These are phyloP conservation scores for Ascochyta fabae DNA, from an alignment of 2,329 filamentous ascomycete species.

Conservation along the genomic window DNA sequence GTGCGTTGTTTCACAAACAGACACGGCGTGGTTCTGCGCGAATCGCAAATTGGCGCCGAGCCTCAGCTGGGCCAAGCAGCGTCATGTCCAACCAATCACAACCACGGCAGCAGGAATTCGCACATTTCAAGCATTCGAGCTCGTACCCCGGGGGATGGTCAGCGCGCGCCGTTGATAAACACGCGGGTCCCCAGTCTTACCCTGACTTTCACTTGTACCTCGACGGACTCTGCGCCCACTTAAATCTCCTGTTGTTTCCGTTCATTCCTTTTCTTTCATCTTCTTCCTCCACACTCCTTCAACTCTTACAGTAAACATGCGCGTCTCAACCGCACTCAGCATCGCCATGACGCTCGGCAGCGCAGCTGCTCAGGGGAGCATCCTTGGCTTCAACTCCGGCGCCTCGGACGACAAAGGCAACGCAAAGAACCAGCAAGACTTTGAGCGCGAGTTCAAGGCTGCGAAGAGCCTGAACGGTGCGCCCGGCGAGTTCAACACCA, in stretches of 20 bases:
- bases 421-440: slow-evolving; percentile 68
- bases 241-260: not conserved
- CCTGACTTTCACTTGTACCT: not conserved
- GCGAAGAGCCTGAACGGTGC: slow-evolving; percentile 69
- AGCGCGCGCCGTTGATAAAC: slow-evolving; percentile 11
- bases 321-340: slow-evolving; percentile 28
- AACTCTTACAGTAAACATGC: slow-evolving; percentile 23
- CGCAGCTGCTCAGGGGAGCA: slow-evolving; percentile 29
- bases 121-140: slow-evolving; percentile 6
- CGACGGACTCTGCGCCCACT: not conserved
- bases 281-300: slow-evolving; percentile 15
- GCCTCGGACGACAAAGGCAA: slow-evolving; percentile 36
- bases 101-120: not conserved
- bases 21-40: not conserved
- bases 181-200: slow-evolving; percentile 13
- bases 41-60: slow-evolving; percentile 14
- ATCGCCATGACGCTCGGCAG: slow-evolving; percentile 31
- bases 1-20: slow-evolving; percentile 3
- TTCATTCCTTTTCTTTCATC: not conserved
- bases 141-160: slow-evolving; percentile 5
- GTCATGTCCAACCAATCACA: slow-evolving; percentile 11
- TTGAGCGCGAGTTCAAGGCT: slow-evolving; percentile 71
- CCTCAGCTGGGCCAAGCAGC: slow-evolving; percentile 7
- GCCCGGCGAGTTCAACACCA: slow-evolving; percentile 69
- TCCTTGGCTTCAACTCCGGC: slow-evolving; percentile 46